Base-by-base conservation (phyloP, 2,329 filamentous ascomycete genomes). In the Coniochaeta sp. region DNA sequence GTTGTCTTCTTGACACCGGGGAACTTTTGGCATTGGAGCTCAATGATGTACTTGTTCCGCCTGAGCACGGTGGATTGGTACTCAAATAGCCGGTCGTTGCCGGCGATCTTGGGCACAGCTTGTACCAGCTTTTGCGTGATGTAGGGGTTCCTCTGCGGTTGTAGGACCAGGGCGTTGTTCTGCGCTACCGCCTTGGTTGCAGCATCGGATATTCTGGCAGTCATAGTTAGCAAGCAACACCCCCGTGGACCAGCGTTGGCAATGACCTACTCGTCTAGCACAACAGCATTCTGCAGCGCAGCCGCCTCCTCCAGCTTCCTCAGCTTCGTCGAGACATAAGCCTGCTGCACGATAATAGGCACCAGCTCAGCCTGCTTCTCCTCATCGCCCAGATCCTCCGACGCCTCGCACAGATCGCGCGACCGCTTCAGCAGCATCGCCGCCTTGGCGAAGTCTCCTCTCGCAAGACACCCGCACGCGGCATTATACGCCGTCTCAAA, bases 401-500 rank as follows among this genome's bases (percentile, higher is more conserved):
- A 78, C 4, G 79, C 79, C 63, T 87, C 82, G 63, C 89, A 94
- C 18, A 92, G 72, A 58, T 84, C 79, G 58, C 78, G 79, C 2
- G 89, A 84, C 51, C 85, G 77, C 67, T 85, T 86, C 54, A 94
- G 70, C 52, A 91, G 73, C 22, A 85, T 71, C 20, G 82, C 76
- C 1, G 82, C 88, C 57, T 82, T 78, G 4, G 70, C 75, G 32
- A 88, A 72, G 58, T 88, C 84, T 7, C 83, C 85, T 46, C 81
- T 75, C 13, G 86, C 86, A 60, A 94, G 83, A 64, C 81, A 82
- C 18, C 77, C 77, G 65, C 88, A 92, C 8, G 87, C 89, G 22
- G 82, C 79, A 66, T 95, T 95, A 70, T 89, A 95, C 10, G 87
- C 85, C 24, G 86, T 85, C 71, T 94, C 89, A 59, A 94, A 94